Conservation (phyloP, 495 filamentous ascomycete species). For the Aspergillus leporis region DNA sequence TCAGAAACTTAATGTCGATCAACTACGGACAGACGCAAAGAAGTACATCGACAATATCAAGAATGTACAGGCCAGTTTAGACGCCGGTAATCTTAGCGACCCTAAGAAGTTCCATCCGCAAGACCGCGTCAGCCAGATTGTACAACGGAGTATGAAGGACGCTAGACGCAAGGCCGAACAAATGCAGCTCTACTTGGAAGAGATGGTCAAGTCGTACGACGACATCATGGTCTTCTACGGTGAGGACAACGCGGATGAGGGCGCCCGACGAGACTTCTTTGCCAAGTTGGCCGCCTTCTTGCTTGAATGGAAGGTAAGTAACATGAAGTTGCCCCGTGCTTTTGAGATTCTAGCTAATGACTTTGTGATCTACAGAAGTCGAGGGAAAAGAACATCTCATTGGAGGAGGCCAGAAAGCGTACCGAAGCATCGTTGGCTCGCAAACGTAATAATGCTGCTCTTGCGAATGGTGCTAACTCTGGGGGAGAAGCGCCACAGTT, state of each 20-base stretch:
- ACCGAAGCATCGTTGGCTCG: slow-evolving; percentile 91
- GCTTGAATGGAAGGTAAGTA: slow-evolving; percentile 80
- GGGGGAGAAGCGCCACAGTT: slow-evolving; percentile 55
- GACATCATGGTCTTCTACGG: slow-evolving; percentile 98
- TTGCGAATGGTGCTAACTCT: slow-evolving; percentile 43
- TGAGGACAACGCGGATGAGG: slow-evolving; percentile 89
- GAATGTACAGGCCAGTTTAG: slow-evolving; percentile 88
- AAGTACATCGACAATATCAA: slow-evolving; percentile 93
- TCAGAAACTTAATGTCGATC: slow-evolving; percentile 97
- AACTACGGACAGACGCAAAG: slow-evolving; percentile 84
- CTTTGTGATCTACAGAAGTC: slow-evolving; percentile 57
- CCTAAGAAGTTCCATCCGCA: slow-evolving; percentile 97
- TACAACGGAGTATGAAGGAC: slow-evolving; percentile 94
- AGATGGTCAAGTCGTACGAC: slow-evolving; percentile 87
- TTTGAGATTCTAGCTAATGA: background rate
- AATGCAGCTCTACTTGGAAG: slow-evolving; percentile 89
- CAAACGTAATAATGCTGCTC: slow-evolving; percentile 69
- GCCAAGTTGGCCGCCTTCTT: slow-evolving; percentile 91
- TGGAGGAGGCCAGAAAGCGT: slow-evolving; percentile 80
- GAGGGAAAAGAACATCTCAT: slow-evolving; percentile 80
- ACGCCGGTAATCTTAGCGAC: slow-evolving; percentile 92
- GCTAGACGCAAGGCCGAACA: slow-evolving; percentile 94
- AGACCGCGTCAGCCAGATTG: slow-evolving; percentile 88
- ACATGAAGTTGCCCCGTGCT: background rate
- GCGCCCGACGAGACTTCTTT: slow-evolving; percentile 95